phyloP scores from a whole-genome alignment of 2,329 filamentous ascomycete genomes.

The Davidsoniella eucalypti region DNA sequence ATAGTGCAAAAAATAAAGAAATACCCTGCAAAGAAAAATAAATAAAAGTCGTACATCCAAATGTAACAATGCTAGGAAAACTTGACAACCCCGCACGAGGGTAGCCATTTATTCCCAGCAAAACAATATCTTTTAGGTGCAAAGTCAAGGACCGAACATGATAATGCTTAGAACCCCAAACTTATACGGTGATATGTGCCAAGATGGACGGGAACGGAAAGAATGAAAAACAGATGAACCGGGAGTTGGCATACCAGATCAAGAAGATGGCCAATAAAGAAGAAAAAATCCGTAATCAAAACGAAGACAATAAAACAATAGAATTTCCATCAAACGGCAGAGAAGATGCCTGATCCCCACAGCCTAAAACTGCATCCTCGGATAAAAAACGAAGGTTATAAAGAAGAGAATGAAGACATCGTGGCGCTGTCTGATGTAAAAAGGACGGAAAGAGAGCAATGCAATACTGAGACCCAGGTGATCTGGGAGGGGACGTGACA shows the following conservation, averaged over 20 bases:
- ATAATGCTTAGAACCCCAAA: neutral
- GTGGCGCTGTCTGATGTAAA: neutral
- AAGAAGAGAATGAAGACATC: neutral
- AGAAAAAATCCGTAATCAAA: neutral
- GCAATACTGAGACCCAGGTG: neutral
- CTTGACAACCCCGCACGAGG: neutral
- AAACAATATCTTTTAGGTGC: neutral
- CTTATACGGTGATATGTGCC: neutral
- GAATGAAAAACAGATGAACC: neutral
- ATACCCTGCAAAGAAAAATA: neutral
- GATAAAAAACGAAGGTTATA: neutral
- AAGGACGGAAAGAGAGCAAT: neutral
- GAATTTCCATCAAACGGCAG: neutral
- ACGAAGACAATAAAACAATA: slow-evolving; percentile 2
- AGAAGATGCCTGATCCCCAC: neutral
- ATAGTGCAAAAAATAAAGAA: neutral
- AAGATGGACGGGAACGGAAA: slow-evolving; percentile 1
- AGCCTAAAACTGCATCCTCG: neutral
- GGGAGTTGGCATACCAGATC: neutral
- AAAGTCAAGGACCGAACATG: neutral
- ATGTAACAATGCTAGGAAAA: neutral
- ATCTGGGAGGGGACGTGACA: neutral
- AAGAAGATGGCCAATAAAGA: neutral
- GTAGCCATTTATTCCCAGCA: neutral
- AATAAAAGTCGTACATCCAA: neutral